Base-by-base conservation (phyloP, 2,329 filamentous ascomycete species). In the Fusarium sp. region DNA sequence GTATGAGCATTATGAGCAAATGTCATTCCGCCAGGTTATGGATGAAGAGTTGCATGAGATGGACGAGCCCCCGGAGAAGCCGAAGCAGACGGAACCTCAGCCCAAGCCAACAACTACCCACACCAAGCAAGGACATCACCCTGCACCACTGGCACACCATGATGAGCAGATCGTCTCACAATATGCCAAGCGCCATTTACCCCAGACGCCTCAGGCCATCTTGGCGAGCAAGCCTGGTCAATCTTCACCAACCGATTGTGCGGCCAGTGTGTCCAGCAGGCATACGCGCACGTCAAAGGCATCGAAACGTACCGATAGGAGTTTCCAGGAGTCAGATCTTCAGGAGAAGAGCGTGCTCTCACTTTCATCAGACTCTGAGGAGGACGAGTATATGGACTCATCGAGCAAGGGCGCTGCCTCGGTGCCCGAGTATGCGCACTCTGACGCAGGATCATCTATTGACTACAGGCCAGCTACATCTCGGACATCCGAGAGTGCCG, bases 1-100 rank as follows among this genome's bases (percentile, higher is more conserved):
- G 4, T 90, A 90, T 75, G 83, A 89, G 65, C 88, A 90, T 75
- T 90, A 91, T 75, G 89, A 90, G 78, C 85, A 89, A 72, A 87
- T 87, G 83, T 86, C 87, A 0, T 86, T 88, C 66, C 85, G 85
- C 15, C 80, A 87, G 43, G 79, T 86, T 4, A 78, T 84, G 43
- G 78, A 80, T 20, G 75, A 80, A 30, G 72, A 77, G 14, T 11
- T 76, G 43, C 66, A 65, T 8, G 60, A 60, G 14, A 25, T 43
- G 4, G 74, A 75, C 22, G 65, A 73, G 45, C 67, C 73, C 37
- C 61, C 69, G 66, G 67, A 69, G 43, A 75, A 74, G n/a, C 58
- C 38, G 33, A 69, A 63, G 15, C 61, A 70, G 27, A 64, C 50
- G 11, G 64, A 72, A 38, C 70, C 70, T 6, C 58, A 74, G 20